Evolutionary conservation across 2,329 filamentous ascomycete species (phyloP).

Genomic region (Diaporthe citri): DNA sequence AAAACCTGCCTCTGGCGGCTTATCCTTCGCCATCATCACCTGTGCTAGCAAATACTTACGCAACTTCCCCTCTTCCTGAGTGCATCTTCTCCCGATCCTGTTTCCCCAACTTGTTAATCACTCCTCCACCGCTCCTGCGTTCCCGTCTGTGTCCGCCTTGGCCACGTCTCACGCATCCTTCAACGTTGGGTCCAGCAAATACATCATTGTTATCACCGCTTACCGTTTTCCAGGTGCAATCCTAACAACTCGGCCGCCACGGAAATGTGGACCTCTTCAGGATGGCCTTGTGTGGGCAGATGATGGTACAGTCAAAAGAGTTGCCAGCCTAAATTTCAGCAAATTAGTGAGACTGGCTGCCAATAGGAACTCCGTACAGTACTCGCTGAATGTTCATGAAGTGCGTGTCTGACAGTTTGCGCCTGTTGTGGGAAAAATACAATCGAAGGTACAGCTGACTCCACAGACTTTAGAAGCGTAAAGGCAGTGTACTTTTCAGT

Average conservation of each 20-base stretch:
- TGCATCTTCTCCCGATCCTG: neutral
- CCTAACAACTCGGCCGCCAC: neutral
- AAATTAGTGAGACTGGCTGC: neutral
- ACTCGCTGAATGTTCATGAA: neutral
- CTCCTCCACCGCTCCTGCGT: neutral
- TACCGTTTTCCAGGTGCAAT: neutral
- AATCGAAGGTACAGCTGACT: neutral
- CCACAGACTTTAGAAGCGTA: neutral
- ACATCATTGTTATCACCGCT: neutral
- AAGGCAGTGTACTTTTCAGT: no score
- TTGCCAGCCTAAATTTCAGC: neutral
- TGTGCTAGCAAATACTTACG: neutral
- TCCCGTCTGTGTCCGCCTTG: neutral
- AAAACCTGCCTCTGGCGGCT: neutral
- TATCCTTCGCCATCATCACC: neutral
- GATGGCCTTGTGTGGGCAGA: neutral
- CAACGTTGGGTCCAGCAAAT: neutral
- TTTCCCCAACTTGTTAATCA: neutral
- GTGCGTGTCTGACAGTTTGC: accelerated
- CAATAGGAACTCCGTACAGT: neutral
- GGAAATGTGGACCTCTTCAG: neutral
- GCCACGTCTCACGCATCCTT: neutral
- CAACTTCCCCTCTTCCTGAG: neutral
- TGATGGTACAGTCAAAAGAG: neutral
- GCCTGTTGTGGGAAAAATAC: neutral